Evolutionary conservation across 2,329 filamentous ascomycete genomes (phyloP), one percentile per base, ranked within the genome.

Genomic region (Alternaria sp.): DNA sequence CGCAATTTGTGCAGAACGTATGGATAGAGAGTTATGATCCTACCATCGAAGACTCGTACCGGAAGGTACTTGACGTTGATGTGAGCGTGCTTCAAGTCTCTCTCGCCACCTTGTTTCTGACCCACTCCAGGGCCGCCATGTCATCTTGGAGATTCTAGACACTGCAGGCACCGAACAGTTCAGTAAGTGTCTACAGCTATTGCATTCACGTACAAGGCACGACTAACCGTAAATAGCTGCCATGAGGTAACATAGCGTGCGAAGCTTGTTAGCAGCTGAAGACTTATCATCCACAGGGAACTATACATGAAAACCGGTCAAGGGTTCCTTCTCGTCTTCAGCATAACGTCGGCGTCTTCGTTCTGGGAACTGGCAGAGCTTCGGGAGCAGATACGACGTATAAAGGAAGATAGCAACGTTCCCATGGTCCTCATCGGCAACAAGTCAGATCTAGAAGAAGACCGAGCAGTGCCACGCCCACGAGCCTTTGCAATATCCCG

Each of bases 131-230:
- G 91, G 91, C 67, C 89, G 92, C 68, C 91, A 95, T 85, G 91
- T 95, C 63, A 86, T 96, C 72, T 80, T 97, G 67, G 92, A 97
- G 81, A 96, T 97, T 74, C 86, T 96, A 70, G 92, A 97, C 75
- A 97, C 92, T 46, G 92, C 92, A 67, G 92, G 92, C 58, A 96
- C 92, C 65, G 92, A 96, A 77, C 92, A 96, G 77, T 96, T 96
- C 79, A 94, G 91, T 94, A 84, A 79, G 89, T 83, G 13, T 24
- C 53, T 39, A 29, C 28, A 29, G 39, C 31, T 34, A 24, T 11
- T 3, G 10, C 13, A 36, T 33, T 8, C 26, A 39, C 36, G 26
- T 17, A 48, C 23, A 23, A 51, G 40, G 14, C 49, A 21, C 10
- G 36, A 46, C 70, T 75, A 61, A 75, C 46, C 13, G 51, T 6